Conservation (phyloP, 78 protist genomes). For the Parvularia atlantis region DNA sequence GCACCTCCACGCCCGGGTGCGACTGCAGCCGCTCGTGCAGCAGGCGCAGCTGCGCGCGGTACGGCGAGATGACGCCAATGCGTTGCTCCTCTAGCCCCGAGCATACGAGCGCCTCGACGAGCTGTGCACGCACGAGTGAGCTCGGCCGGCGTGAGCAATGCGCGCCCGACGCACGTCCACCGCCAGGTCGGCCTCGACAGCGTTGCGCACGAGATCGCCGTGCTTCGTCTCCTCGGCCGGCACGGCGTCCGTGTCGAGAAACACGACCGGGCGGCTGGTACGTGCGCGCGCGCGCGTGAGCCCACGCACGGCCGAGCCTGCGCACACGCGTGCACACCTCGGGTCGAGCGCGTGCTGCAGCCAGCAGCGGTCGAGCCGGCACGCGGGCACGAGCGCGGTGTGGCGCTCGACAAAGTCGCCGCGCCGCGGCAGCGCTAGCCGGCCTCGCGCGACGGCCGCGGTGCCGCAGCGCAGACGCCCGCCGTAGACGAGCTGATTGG, state of each 20-base stretch:
- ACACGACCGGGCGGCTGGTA: conserved; percentile 3
- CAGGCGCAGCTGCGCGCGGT: conserved; percentile 46
- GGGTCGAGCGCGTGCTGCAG: too few relatives aligned
- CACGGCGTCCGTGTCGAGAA: conserved; percentile 22
- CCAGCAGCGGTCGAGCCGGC: too few relatives aligned
- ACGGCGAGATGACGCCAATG: conserved; percentile 76
- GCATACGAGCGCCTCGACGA: background rate
- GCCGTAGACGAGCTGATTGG: conserved; percentile 46
- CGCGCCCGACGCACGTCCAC: too few relatives aligned
- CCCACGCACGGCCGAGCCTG: background rate
- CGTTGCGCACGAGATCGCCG: background rate
- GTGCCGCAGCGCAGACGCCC: conserved; percentile 35
- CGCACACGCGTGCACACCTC: too few relatives aligned
- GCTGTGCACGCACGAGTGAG: too few relatives aligned
- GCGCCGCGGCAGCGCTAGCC: too few relatives aligned
- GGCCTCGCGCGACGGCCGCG: conserved; percentile 12
- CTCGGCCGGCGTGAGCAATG: too few relatives aligned
- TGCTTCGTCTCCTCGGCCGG: background rate
- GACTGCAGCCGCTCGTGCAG: background rate
- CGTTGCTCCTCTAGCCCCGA: conserved; percentile 1
- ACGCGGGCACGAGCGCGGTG: too few relatives aligned
- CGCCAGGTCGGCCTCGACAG: conserved; percentile 1
- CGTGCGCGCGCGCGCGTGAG: too few relatives aligned
- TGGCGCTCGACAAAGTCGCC: too few relatives aligned
- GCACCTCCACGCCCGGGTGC: conserved; percentile 16